Conservation (phyloP, 2,329 filamentous ascomycete genomes). For the Penicillium sp. region DNA sequence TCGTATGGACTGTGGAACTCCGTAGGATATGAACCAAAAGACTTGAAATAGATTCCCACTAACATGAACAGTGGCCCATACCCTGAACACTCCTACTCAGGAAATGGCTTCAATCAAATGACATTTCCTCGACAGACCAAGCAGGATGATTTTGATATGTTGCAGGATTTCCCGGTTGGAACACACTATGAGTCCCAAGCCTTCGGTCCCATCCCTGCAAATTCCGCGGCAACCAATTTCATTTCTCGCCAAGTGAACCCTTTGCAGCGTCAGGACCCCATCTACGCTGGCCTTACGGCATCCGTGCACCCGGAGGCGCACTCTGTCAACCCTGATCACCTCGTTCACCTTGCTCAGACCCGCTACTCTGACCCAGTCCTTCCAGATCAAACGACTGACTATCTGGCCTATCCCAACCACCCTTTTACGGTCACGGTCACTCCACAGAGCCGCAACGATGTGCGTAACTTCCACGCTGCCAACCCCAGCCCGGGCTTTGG, state of each 20-base stretch:
- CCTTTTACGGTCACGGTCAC: neutral
- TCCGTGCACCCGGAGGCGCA: too few relatives aligned
- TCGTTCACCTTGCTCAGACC: neutral
- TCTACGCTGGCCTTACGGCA: neutral
- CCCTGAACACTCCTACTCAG: neutral
- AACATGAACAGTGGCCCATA: neutral
- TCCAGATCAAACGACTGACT: neutral
- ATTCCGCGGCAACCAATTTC: neutral
- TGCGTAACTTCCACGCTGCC: neutral
- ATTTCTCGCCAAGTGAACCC: neutral
- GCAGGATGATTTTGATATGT: neutral
- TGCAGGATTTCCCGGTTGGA: neutral
- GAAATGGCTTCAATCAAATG: neutral
- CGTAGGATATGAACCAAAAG: neutral
- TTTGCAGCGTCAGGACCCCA: neutral
- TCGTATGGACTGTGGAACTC: neutral
- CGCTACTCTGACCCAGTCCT: neutral
- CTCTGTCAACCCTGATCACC: too few relatives aligned
- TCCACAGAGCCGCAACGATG: neutral
- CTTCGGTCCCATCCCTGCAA: neutral
- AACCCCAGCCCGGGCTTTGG: neutral
- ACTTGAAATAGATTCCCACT: neutral
- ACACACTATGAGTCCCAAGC: neutral
- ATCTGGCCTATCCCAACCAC: neutral
- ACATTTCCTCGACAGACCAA: neutral